phyloP scores from a whole-genome alignment of 495 filamentous ascomycete species.

The Annulohypoxylon nitens region DNA sequence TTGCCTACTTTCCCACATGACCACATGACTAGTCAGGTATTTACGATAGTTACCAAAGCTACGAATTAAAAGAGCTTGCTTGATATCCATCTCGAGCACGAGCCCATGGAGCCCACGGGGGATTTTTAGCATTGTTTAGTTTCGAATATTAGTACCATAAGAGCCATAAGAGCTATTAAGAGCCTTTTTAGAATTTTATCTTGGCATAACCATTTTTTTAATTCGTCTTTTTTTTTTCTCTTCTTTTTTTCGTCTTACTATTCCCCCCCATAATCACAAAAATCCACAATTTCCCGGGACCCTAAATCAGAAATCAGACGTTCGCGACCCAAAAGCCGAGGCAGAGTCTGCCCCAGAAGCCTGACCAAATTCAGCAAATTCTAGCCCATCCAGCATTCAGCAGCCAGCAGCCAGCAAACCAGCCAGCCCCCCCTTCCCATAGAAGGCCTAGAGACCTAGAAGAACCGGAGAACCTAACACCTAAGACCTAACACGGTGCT shows the following conservation, averaged over 20 bases:
- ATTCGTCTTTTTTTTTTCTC: conserved; percentile 9
- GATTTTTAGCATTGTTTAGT: conserved; percentile 8
- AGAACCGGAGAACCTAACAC: neutral
- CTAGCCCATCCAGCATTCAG: conserved; percentile 2
- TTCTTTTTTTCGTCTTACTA: conserved; percentile 2
- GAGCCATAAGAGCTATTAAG: neutral
- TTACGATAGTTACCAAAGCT: conserved; percentile 35
- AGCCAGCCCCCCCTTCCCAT: too few species aligned
- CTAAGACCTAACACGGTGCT: neutral
- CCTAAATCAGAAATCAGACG: conserved; percentile 33
- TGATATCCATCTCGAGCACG: neutral
- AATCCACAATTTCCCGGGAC: conserved; percentile 35
- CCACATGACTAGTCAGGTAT: conserved; percentile 36
- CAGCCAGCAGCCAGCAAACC: neutral
- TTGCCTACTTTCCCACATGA: conserved; percentile 6
- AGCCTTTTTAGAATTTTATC: conserved; percentile 17
- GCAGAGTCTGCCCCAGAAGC: conserved; percentile 9
- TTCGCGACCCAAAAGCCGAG: conserved; percentile 37
- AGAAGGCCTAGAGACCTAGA: neutral
- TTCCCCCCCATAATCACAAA: conserved; percentile 9
- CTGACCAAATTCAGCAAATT: neutral
- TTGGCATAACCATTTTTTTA: conserved; percentile 22
- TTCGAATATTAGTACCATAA: conserved; percentile 5
- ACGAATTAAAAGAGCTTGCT: conserved; percentile 30
- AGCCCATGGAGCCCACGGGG: neutral